Evolutionary conservation across 305 asterid genomes (phyloP).

Genomic region (Lippia alba): DNA sequence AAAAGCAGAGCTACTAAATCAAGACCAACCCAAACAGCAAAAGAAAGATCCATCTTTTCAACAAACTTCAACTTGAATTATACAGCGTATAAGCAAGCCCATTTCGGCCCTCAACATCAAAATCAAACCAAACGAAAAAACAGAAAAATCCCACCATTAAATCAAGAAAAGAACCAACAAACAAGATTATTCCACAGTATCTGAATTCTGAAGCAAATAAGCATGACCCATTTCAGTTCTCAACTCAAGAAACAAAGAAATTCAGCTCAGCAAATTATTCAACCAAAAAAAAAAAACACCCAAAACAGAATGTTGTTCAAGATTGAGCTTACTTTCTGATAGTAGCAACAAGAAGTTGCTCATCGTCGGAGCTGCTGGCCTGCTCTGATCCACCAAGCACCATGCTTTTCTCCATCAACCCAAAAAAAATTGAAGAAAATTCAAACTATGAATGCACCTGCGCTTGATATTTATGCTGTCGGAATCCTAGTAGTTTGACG

Average conservation of each 20-base stretch:
- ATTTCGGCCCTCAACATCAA: too few relatives aligned
- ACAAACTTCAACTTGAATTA: too few relatives aligned
- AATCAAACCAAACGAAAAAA: too few relatives aligned
- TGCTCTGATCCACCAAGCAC: constrained; percentile 39
- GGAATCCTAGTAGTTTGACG: too few relatives aligned
- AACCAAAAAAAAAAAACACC: background rate
- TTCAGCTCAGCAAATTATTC: background rate
- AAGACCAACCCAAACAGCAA: too few relatives aligned
- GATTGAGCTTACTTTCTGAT: constrained; percentile 45
- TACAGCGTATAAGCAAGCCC: too few relatives aligned
- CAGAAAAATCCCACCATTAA: too few relatives aligned
- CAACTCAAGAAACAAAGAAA: background rate
- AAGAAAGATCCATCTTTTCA: too few relatives aligned
- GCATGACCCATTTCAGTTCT: constrained; percentile 12
- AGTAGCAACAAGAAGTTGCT: constrained; percentile 27
- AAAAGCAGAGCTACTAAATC: too few relatives aligned
- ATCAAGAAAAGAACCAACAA: too few relatives aligned
- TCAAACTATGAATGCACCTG: background rate
- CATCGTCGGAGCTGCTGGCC: constrained; percentile 35
- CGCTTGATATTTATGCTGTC: too few relatives aligned
- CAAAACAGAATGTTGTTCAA: background rate
- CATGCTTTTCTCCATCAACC: constrained; percentile 22
- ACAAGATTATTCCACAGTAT: background rate
- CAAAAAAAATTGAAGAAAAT: constrained; percentile 14
- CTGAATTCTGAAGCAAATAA: background rate